Base-by-base conservation (phyloP, 1,139 yeast species). In the Waltiozyma sp. region DNA sequence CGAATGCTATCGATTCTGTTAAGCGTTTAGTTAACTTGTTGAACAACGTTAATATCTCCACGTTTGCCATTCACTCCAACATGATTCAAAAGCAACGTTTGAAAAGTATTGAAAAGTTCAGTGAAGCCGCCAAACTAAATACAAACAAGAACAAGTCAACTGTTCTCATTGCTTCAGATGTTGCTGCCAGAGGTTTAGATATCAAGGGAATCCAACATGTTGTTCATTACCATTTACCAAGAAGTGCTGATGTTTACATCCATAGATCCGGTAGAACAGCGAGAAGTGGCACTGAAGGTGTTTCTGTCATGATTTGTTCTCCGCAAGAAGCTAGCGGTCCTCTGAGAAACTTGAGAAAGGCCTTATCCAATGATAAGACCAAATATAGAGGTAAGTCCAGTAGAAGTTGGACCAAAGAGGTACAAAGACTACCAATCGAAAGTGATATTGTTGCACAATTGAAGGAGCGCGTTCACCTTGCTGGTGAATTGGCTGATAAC, bases 241-340 rank as follows among this genome's bases (percentile, higher is more conserved):
- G 97, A 50, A 74, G 95, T 10, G 97, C 97, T 0, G 98, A 93
- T 60, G 79, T 88, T 44, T 91, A 91, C 59, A 81, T 91, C 50
- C 99, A 91, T 64, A 75, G 99, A 61, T 86, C 96, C 2, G 99
- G 99, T 49, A 80, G 99, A 73, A 93, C 98, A 19, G 98, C 95
- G 0, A 83, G 99, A 70, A 96, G 95, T 2, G 91, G 93, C 0
- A 75, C 74, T 43, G 93, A 86, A 59, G 99, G 99, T 69, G 95
- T 91, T 18, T 82, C 96, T 2, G 81, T 93, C 36, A 79, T 88
- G 73, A 69, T 91, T 45, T 88, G 96, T 55, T 84, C 96, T 3
- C 96, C 97, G 14, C 89, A 84, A 49, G 99, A 91, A 60, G 84
- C 94, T 0, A 75, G 88, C 45, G 95, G 95, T 0, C 93, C 96